Evolutionary conservation across 495 filamentous ascomycete genomes (phyloP).

Genomic region (Xylaria intraflava): DNA sequence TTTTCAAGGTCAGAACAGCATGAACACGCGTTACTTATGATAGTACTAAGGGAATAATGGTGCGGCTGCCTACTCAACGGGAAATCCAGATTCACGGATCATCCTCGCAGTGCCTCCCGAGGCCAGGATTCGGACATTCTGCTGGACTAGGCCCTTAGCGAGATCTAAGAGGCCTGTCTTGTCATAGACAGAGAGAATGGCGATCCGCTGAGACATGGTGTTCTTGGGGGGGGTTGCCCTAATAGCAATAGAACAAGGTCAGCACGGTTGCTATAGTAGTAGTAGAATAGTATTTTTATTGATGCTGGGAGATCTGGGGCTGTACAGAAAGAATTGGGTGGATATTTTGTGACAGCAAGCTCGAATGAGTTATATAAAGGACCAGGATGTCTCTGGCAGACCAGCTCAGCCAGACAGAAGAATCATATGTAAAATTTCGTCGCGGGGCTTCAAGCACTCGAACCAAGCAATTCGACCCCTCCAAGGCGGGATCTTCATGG

Average conservation of each 20-base stretch:
- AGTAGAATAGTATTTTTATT: background rate
- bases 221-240: background rate
- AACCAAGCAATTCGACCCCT: background rate
- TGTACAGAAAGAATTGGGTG: background rate
- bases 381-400: background rate
- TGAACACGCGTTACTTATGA: conserved; percentile 1
- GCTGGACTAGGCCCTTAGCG: conserved; percentile 85
- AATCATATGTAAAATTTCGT: conserved; percentile 9
- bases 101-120: conserved; percentile 90
- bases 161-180: conserved; percentile 96
- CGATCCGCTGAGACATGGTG: conserved; percentile 49
- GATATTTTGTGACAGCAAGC: background rate
- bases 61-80: conserved; percentile 75
- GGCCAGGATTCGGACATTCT: conserved; percentile 86
- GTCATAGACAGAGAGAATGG: conserved; percentile 96
- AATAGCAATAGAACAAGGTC: background rate
- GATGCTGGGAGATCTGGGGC: background rate
- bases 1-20: conserved; percentile 13
- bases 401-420: background rate
- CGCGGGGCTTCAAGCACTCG: conserved; percentile 2
- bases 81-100: conserved; percentile 91
- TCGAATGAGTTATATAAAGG: background rate
- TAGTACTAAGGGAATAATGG: conserved; percentile 28
- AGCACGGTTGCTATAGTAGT: background rate
- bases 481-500: background rate